phyloP scores from a whole-genome alignment of 495 filamentous ascomycete species.

The Daldinia bambusicola region DNA sequence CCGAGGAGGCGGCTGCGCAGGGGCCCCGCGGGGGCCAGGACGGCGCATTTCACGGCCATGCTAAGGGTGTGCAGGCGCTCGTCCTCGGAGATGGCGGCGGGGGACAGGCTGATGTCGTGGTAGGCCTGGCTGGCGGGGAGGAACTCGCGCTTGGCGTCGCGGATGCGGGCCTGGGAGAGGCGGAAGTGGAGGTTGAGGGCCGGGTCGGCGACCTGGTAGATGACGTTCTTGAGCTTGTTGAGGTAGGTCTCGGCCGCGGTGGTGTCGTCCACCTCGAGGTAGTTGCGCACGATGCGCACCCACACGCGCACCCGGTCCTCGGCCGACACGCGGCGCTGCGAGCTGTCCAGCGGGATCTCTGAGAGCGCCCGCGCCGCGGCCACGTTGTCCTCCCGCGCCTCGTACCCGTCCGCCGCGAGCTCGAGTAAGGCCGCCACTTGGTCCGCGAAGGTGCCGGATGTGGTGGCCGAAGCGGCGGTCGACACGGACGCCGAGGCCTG shows the following conservation, averaged over 20 bases:
- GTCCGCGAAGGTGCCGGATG: slow-evolving; percentile 75
- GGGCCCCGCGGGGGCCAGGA: slow-evolving; percentile 91
- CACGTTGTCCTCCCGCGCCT: slow-evolving; percentile 80
- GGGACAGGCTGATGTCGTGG: slow-evolving; percentile 80
- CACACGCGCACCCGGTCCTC: slow-evolving; percentile 82
- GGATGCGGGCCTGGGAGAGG: slow-evolving; percentile 90
- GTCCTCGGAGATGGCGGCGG: slow-evolving; percentile 79
- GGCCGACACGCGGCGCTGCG: slow-evolving; percentile 82
- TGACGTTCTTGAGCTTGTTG: slow-evolving; percentile 91
- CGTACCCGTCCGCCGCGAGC: slow-evolving; percentile 83
- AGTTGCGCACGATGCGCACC: slow-evolving; percentile 94
- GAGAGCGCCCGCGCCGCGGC: slow-evolving; percentile 80
- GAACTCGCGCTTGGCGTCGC: slow-evolving; percentile 89
- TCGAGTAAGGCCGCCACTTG: slow-evolving; percentile 85
- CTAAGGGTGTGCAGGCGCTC: slow-evolving; percentile 82
- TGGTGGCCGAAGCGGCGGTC: slow-evolving; percentile 30
- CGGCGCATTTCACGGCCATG: slow-evolving; percentile 93
- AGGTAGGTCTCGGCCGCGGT: slow-evolving; percentile 85
- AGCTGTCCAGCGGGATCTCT: slow-evolving; percentile 86
- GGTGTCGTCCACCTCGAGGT: slow-evolving; percentile 93
- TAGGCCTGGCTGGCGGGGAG: slow-evolving; percentile 89
- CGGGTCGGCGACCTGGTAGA: slow-evolving; percentile 78
- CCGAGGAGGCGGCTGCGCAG: slow-evolving; percentile 80
- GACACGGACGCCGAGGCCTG: slow-evolving; percentile 56
- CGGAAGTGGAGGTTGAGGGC: slow-evolving; percentile 83